These are phyloP conservation scores for Saccharomyces pastorianus DNA, from an alignment of 1,139 yeast genomes.

Conservation along the genomic window DNA sequence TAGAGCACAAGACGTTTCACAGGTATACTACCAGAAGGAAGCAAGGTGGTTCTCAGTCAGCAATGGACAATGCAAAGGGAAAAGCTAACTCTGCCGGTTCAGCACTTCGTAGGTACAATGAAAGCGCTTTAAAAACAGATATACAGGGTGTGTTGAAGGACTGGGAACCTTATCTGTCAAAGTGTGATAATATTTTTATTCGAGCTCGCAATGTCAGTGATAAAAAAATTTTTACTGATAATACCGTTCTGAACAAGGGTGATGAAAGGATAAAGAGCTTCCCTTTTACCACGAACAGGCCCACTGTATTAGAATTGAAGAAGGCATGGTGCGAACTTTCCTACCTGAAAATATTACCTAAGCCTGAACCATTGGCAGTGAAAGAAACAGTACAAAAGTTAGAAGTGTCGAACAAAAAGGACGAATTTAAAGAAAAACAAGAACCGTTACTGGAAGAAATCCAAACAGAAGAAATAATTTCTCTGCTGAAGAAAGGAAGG, in stretches of 20 bases:
- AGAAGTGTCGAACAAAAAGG: constrained; percentile 12
- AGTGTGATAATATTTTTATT: constrained; percentile 65
- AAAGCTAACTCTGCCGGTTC: constrained; percentile 97
- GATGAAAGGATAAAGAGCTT: constrained; percentile 58
- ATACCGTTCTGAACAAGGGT: constrained; percentile 39
- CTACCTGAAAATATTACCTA: constrained; percentile 47
- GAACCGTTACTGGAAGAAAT: constrained; percentile 25
- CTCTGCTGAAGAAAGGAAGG: constrained; percentile 60
- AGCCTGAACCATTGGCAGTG: constrained; percentile 41
- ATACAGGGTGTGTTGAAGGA: constrained; percentile 54
- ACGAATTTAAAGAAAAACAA: constrained; percentile 11
- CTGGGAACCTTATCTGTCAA: constrained; percentile 56
- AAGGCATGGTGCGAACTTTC: constrained; percentile 78
- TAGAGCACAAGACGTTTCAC: constrained; percentile 82
- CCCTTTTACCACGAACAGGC: constrained; percentile 87
- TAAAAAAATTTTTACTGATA: constrained; percentile 57
- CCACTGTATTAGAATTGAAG: constrained; percentile 74
- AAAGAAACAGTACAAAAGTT: constrained; percentile 21
- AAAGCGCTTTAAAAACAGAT: constrained; percentile 71
- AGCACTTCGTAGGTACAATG: constrained; percentile 79
- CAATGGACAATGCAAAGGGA: constrained; percentile 85
- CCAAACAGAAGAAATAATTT: constrained; percentile 51
- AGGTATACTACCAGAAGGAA: constrained; percentile 93
- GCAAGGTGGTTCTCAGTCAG: constrained; percentile 96
- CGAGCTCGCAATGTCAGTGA: constrained; percentile 76